These are phyloP conservation scores for Punica granatum DNA, from an alignment of 345 rosid species.

Conservation along the genomic window DNA sequence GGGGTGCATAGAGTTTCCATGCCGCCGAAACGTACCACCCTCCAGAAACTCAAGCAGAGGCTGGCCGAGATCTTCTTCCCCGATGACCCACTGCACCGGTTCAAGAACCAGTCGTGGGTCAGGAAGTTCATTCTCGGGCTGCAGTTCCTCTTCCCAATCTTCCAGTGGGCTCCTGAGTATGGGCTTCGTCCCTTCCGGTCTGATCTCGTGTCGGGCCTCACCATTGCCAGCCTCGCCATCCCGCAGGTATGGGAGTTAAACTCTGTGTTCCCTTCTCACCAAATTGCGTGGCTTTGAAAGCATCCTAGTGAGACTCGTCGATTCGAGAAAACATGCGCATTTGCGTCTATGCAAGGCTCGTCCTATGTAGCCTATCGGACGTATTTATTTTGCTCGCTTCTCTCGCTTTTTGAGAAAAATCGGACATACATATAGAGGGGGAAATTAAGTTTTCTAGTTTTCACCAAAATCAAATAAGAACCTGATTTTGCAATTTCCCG, in stretches of 20 bases:
- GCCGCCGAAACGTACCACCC: conserved; percentile 58
- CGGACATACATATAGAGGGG: not conserved
- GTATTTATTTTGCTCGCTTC: not conserved
- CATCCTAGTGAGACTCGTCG: not conserved
- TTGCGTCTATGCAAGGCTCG: no score
- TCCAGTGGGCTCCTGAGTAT: conserved; percentile 74
- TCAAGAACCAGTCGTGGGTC: conserved; percentile 65
- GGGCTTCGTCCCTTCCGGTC: conserved; percentile 57
- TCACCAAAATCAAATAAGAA: not conserved
- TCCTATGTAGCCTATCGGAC: no score
- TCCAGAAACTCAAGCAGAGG: conserved; percentile 55
- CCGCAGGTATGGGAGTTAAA: conserved; percentile 71
- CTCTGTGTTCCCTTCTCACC: not conserved
- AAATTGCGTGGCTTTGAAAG: not conserved
- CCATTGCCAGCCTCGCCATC: conserved; percentile 99
- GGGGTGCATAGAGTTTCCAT: conserved; percentile 64
- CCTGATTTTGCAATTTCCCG: not conserved
- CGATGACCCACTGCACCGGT: conserved; percentile 81
- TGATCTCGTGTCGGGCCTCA: conserved; percentile 86
- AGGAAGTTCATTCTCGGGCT: conserved; percentile 49
- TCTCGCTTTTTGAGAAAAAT: not conserved
- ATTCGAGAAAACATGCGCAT: not conserved
- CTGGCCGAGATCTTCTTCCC: conserved; percentile 79
- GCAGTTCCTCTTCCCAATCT: conserved; percentile 71
- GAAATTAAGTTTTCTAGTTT: not conserved